phyloP scores from a whole-genome alignment of 768 basidiomycete species.

The Boletus reticuloceps region DNA sequence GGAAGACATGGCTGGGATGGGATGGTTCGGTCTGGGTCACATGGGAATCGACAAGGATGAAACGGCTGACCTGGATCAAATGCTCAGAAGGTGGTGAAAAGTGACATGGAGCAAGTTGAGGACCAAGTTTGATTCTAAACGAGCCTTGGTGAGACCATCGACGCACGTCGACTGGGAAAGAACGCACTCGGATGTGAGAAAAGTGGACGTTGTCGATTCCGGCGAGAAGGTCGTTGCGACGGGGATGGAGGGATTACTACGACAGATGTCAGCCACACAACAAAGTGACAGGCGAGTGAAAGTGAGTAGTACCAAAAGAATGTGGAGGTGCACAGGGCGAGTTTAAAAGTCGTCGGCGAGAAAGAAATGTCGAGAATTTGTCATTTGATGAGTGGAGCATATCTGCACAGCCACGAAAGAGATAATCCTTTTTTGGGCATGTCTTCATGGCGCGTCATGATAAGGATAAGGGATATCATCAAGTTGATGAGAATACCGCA shows the following conservation, averaged over 20 bases:
- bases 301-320: slow-evolving; percentile 9
- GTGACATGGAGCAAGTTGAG: slow-evolving; percentile 16
- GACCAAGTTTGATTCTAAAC: slow-evolving; percentile 13
- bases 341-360: slow-evolving; percentile 9
- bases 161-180: slow-evolving; percentile 1
- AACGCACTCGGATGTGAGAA: slow-evolving; percentile 7
- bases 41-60: background rate
- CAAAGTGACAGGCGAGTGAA: background rate
- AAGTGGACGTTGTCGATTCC: slow-evolving; percentile 1
- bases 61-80: slow-evolving; percentile 5
- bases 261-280: slow-evolving; percentile 10
- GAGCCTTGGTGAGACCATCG: slow-evolving; percentile 7
- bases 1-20: slow-evolving; percentile 15
- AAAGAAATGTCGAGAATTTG: slow-evolving; percentile 23
- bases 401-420: slow-evolving; percentile 20
- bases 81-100: slow-evolving; percentile 16
- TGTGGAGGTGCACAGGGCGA: background rate
- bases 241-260: slow-evolving; percentile 18
- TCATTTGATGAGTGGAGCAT: slow-evolving; percentile 21
- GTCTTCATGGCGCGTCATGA: no score
- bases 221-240: slow-evolving; percentile 5
- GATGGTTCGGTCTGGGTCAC: background rate
- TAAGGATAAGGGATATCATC: no score
- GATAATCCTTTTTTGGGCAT: slow-evolving; percentile 15
- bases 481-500: no score